These are phyloP conservation scores for Nakaseomyces glabratus DNA, from an alignment of 1,139 yeast genomes.

Conservation along the genomic window DNA sequence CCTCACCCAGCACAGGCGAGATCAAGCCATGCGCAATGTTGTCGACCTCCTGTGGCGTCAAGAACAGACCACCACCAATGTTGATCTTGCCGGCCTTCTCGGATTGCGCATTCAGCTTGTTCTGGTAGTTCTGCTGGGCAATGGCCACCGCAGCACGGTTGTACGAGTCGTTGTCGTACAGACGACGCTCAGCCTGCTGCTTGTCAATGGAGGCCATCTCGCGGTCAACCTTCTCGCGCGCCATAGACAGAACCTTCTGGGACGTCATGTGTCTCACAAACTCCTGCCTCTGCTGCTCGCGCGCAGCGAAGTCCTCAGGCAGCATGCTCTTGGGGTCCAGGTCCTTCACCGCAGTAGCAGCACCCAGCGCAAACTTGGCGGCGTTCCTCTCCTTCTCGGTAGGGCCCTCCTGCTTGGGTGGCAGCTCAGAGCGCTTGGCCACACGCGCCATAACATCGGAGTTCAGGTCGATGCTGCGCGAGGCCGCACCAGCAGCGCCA, in stretches of 20 bases:
- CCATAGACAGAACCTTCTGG: slow-evolving; percentile 50
- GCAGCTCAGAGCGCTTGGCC: slow-evolving; percentile 15
- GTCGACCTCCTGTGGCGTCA: slow-evolving; percentile 69
- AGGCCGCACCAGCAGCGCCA: slow-evolving; percentile 15
- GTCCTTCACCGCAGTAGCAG: slow-evolving; percentile 42
- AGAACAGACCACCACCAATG: slow-evolving; percentile 82
- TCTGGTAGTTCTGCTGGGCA: slow-evolving; percentile 47
- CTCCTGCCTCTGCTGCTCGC: slow-evolving; percentile 15
- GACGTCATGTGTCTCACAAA: slow-evolving; percentile 26
- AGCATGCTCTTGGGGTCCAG: slow-evolving; percentile 17
- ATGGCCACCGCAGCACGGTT: slow-evolving; percentile 45
- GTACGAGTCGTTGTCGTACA: slow-evolving; percentile 33
- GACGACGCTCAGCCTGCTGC: slow-evolving; percentile 31
- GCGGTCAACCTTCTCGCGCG: slow-evolving; percentile 49
- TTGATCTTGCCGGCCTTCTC: slow-evolving; percentile 36
- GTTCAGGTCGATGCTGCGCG: slow-evolving; percentile 15
- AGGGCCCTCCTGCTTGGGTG: slow-evolving; percentile 2
- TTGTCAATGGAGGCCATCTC: slow-evolving; percentile 40
- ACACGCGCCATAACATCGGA: slow-evolving; percentile 17
- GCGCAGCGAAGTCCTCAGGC: slow-evolving; percentile 14
- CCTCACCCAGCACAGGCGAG: slow-evolving; percentile 74
- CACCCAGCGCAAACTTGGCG: slow-evolving; percentile 35
- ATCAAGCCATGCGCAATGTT: slow-evolving; percentile 76
- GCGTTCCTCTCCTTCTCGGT: slow-evolving; percentile 3
- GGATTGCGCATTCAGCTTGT: slow-evolving; percentile 14